Evolutionary conservation across 2,329 filamentous ascomycete genomes (phyloP).

Genomic region (Pestalotiopsis sp.): DNA sequence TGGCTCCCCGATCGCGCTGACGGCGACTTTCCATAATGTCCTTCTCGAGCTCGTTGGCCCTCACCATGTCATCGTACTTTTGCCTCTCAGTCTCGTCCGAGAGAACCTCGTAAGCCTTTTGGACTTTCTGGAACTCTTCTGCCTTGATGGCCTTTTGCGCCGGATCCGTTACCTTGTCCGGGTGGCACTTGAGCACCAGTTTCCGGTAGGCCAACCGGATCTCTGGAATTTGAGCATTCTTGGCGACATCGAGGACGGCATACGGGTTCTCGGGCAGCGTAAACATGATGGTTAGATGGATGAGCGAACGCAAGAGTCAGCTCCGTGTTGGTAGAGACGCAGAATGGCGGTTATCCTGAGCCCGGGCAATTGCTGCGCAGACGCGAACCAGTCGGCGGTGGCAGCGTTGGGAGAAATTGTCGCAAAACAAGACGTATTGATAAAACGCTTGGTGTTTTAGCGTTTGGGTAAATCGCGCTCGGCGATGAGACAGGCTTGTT

Average conservation of each 20-base stretch:
- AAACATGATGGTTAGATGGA: slow-evolving; percentile 41
- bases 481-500: neutral
- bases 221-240: slow-evolving; percentile 68
- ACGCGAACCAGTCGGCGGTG: slow-evolving; percentile 26
- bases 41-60: slow-evolving; percentile 52
- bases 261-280: slow-evolving; percentile 75
- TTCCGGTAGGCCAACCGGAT: slow-evolving; percentile 85
- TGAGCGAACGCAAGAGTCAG: neutral
- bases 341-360: neutral
- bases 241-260: slow-evolving; percentile 71
- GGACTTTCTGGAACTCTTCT: slow-evolving; percentile 88
- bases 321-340: neutral
- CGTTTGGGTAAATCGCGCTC: slow-evolving; percentile 22
- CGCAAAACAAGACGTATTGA: slow-evolving; percentile 22
- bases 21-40: slow-evolving; percentile 32
- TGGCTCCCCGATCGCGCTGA: slow-evolving; percentile 14
- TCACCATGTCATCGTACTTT: slow-evolving; percentile 74
- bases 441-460: slow-evolving; percentile 25
- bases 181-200: slow-evolving; percentile 84
- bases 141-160: slow-evolving; percentile 76
- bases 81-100: slow-evolving; percentile 73
- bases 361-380: slow-evolving; percentile 19
- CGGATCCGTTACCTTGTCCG: slow-evolving; percentile 85
- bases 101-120: slow-evolving; percentile 90
- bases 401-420: slow-evolving; percentile 23